phyloP scores from a whole-genome alignment of 495 filamentous ascomycete species.

The Xylaria grammica region DNA sequence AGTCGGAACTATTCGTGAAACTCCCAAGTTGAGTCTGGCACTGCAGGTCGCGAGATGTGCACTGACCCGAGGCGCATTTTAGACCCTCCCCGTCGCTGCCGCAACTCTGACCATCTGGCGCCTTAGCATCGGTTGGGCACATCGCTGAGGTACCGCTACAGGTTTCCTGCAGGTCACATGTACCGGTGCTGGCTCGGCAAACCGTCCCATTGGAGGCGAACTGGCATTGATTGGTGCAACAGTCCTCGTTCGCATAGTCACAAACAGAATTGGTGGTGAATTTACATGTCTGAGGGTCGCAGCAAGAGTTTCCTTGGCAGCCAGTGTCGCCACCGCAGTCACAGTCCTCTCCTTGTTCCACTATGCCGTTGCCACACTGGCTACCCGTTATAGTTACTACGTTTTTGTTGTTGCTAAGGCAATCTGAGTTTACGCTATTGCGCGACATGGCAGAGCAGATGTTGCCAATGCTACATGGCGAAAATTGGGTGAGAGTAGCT shows the following conservation, averaged over 20 bases:
- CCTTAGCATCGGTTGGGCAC: conserved; percentile 74
- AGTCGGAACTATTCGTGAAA: conserved; percentile 75
- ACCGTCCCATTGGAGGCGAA: conserved; percentile 68
- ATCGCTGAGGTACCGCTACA: conserved; percentile 74
- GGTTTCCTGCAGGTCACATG: conserved; percentile 82
- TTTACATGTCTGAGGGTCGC: conserved; percentile 86
- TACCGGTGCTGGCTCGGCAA: conserved; percentile 77
- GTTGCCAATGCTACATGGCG: conserved; percentile 87
- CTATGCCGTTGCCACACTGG: conserved; percentile 95
- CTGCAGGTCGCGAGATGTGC: conserved; percentile 89
- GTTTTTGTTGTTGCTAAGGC: conserved; percentile 81
- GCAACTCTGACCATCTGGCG: conserved; percentile 72
- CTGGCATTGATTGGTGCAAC: conserved; percentile 77
- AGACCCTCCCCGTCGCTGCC: conserved; percentile 62
- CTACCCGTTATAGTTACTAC: conserved; percentile 85
- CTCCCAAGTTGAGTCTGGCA: conserved; percentile 86
- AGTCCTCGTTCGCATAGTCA: conserved; percentile 90
- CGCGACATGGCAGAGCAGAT: conserved; percentile 89
- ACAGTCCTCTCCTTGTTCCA: conserved; percentile 92
- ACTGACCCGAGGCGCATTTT: conserved; percentile 91
- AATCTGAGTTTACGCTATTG: conserved; percentile 75
- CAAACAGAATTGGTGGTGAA: conserved; percentile 79
- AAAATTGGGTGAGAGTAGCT: conserved; percentile 75
- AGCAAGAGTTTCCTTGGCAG: conserved; percentile 80
- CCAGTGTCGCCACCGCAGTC: conserved; percentile 82